These are phyloP conservation scores for Suhomyces chickasaworum DNA, from an alignment of 1,139 yeast species.

Conservation along the genomic window DNA sequence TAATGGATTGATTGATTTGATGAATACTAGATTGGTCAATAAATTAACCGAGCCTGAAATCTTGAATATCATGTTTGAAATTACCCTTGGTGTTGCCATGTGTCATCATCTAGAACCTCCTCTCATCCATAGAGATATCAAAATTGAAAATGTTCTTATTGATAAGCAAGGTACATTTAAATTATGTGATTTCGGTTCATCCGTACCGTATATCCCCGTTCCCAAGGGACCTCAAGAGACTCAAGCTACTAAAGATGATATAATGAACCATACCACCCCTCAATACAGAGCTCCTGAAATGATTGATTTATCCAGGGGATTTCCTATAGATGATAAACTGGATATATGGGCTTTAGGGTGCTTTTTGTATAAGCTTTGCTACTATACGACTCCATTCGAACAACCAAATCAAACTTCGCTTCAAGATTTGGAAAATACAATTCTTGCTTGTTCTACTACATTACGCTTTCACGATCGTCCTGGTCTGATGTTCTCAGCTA, in stretches of 20 bases:
- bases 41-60: conserved; percentile 83
- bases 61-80: conserved; percentile 77
- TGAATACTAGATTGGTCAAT: conserved; percentile 86
- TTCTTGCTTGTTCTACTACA: conserved; percentile 37
- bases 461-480: conserved; percentile 40
- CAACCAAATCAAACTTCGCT: conserved; percentile 47
- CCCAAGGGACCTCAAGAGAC: conserved; percentile 69
- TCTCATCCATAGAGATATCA: conserved; percentile 88
- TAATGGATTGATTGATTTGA: conserved; percentile 86
- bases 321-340: conserved; percentile 90
- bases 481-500: conserved; percentile 40
- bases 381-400: conserved; percentile 95
- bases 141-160: conserved; percentile 90
- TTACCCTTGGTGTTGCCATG: conserved; percentile 79
- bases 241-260: conserved; percentile 73
- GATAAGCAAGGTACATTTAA: conserved; percentile 73
- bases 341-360: conserved; percentile 98
- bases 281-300: conserved; percentile 96
- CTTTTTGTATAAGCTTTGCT: conserved; percentile 85
- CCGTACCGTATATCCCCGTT: conserved; percentile 66
- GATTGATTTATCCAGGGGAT: conserved; percentile 83
- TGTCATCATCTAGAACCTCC: conserved; percentile 87
- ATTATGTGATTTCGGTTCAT: conserved; percentile 93
- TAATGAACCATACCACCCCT: conserved; percentile 93
- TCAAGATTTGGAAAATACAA: conserved; percentile 43